Evolutionary conservation across 169 alveolate genomes (phyloP).

Genomic region (Babesia divergens): DNA sequence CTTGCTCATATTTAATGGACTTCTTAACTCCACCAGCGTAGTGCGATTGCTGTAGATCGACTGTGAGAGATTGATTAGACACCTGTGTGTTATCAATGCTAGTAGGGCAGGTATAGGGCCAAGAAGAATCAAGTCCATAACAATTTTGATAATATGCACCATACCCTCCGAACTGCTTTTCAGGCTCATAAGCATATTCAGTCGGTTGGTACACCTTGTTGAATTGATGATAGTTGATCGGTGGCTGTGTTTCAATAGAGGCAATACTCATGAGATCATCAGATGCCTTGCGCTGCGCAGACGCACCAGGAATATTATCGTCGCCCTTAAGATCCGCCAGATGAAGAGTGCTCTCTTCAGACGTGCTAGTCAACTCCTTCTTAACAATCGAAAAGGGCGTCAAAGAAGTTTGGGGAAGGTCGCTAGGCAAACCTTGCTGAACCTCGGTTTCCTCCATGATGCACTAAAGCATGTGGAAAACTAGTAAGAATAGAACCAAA

Average conservation of each 20-base stretch:
- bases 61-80: background rate
- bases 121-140: slow-evolving; percentile 16
- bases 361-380: too few relatives aligned
- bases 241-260: slow-evolving; percentile 61
- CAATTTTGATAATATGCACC: background rate
- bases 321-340: background rate
- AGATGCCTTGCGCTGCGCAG: background rate
- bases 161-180: slow-evolving; percentile 7
- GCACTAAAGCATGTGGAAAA: too few relatives aligned
- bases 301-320: background rate
- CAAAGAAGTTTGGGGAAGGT: too few relatives aligned
- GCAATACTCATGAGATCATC: slow-evolving; percentile 39
- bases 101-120: background rate
- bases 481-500: too few relatives aligned
- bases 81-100: background rate
- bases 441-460: too few relatives aligned
- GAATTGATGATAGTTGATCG: slow-evolving; percentile 11
- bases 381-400: too few relatives aligned
- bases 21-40: background rate
- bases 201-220: slow-evolving; percentile 3
- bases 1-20: background rate
- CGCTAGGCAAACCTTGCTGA: too few relatives aligned
- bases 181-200: slow-evolving; percentile 40
- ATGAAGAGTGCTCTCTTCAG: background rate
- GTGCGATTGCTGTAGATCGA: slow-evolving; percentile 5